Evolutionary conservation across 2,329 filamentous ascomycete species (phyloP).

Genomic region (Fusarium bulbicola): DNA sequence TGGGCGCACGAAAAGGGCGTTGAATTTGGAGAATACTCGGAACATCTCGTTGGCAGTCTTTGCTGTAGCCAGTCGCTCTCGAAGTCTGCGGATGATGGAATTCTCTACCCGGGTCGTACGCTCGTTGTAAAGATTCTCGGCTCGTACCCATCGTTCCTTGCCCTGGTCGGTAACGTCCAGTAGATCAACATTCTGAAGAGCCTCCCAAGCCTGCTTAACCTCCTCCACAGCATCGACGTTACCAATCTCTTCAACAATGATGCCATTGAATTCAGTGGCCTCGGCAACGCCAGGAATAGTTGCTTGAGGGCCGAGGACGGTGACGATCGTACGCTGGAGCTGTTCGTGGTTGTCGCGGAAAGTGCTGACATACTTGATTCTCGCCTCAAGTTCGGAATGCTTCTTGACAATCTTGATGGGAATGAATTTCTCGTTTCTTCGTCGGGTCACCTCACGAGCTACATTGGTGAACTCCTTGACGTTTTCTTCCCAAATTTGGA

Average conservation of each 20-base stretch:
- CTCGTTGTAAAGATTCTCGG: conserved; percentile 96
- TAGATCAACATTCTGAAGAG: conserved; percentile 92
- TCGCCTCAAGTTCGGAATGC: conserved; percentile 88
- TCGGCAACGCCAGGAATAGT: conserved; percentile 64
- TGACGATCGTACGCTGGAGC: conserved; percentile 93
- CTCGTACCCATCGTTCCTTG: conserved; percentile 90
- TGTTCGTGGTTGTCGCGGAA: conserved; percentile 99
- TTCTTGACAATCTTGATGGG: conserved; percentile 94
- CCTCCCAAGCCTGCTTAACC: conserved; percentile 92
- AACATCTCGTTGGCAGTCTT: conserved; percentile 99
- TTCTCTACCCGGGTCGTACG: conserved; percentile 97
- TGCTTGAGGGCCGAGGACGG: conserved; percentile 85
- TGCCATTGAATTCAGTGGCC: conserved; percentile 64
- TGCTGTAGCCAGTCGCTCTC: conserved; percentile 91
- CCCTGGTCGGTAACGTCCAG: conserved; percentile 91
- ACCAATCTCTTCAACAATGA: conserved; percentile 91
- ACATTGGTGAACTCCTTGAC: conserved; percentile 98
- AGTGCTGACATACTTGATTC: conserved; percentile 90
- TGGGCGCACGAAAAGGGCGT: conserved; percentile 96
- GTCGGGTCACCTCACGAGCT: conserved; percentile 90
- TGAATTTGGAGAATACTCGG: conserved; percentile 99
- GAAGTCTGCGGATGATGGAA: conserved; percentile 93
- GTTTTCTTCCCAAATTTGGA: conserved; percentile 93
- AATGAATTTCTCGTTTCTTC: conserved; percentile 97
- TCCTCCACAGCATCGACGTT: conserved; percentile 98